A percentile compares a stretch with the other conserved stretches of the same genome.
These are phyloP conservation scores for Gastrolobium villosum DNA, from an alignment of 306 rosid species.

Conservation along the genomic window DNA sequence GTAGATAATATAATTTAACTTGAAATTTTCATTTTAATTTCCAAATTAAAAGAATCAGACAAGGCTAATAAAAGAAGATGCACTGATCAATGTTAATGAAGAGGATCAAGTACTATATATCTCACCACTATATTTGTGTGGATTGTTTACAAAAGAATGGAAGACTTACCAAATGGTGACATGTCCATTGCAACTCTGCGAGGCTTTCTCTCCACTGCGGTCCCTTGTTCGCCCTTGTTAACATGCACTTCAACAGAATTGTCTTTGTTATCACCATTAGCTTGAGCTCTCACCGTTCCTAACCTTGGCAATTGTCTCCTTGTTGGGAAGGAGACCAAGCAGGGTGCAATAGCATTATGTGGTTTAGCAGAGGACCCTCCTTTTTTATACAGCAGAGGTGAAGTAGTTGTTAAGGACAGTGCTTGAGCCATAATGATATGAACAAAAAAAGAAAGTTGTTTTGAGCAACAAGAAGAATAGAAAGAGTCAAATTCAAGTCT, in stretches of 20 bases:
- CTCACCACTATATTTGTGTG: background rate
- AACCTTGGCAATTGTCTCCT: conserved; percentile 32
- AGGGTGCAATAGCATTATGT: conserved; percentile 21
- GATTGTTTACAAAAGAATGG: background rate
- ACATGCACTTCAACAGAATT: conserved; percentile 66
- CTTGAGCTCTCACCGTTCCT: conserved; percentile 60
- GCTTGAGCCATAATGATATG: conserved; percentile 63
- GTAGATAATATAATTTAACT: too few relatives aligned
- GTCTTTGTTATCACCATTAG: conserved; percentile 54
- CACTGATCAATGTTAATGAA: background rate
- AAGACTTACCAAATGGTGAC: conserved; percentile 70
- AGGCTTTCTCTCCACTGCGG: conserved; percentile 61
- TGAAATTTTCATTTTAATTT: background rate
- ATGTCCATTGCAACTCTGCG: conserved; percentile 58
- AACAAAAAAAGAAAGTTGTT: background rate
- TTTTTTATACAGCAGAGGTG: conserved; percentile 52
- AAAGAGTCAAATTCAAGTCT: background rate
- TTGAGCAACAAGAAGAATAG: too few relatives aligned
- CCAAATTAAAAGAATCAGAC: background rate
- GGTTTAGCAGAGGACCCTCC: conserved; percentile 38
- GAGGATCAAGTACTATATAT: too few relatives aligned
- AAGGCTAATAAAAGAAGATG: background rate
- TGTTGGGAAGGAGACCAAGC: conserved; percentile 52
- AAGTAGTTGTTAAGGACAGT: conserved; percentile 52
- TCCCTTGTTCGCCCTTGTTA: conserved; percentile 54